These are phyloP conservation scores for Boletales sp. DNA, from an alignment of 768 basidiomycete species.

Conservation along the genomic window DNA sequence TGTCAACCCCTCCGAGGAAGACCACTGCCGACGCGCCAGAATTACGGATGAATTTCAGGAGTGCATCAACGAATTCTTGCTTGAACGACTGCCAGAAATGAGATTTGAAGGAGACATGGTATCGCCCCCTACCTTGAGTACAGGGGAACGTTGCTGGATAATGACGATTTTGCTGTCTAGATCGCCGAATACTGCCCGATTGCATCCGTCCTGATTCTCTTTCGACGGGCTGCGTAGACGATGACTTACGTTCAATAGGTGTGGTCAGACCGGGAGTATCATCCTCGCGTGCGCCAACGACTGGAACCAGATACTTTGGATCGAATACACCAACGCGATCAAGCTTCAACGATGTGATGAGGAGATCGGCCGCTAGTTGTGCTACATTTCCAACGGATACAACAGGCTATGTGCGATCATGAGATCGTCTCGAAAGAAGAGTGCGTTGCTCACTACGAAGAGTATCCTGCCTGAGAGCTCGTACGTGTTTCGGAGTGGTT, in stretches of 20 bases:
- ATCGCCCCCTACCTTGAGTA: slow-evolving; percentile 54
- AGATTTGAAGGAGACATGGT: background rate
- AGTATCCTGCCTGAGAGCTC: slow-evolving; percentile 28
- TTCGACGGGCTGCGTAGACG: background rate
- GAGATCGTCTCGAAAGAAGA: background rate
- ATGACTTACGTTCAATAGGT: slow-evolving; percentile 65
- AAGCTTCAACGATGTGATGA: slow-evolving; percentile 65
- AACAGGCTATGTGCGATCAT: slow-evolving; percentile 45
- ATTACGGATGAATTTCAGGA: slow-evolving; percentile 54
- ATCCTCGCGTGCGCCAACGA: slow-evolving; percentile 70
- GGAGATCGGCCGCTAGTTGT: slow-evolving; percentile 73
- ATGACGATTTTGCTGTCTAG: slow-evolving; percentile 48
- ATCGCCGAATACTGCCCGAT: slow-evolving; percentile 58
- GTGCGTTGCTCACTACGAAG: slow-evolving; percentile 24
- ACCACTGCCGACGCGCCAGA: slow-evolving; percentile 51
- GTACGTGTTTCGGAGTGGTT: slow-evolving; percentile 19
- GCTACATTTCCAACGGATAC: slow-evolving; percentile 80
- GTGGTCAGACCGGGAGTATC: slow-evolving; percentile 60
- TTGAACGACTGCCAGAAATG: slow-evolving; percentile 53
- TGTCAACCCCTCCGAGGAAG: slow-evolving; percentile 73
- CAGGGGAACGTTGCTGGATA: slow-evolving; percentile 78
- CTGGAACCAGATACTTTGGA: slow-evolving; percentile 58
- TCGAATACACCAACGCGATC: slow-evolving; percentile 61
- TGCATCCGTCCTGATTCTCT: background rate
- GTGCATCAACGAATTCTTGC: slow-evolving; percentile 55